Base-by-base conservation (phyloP, 2,329 filamentous ascomycete species). In the Didymella exigua region DNA sequence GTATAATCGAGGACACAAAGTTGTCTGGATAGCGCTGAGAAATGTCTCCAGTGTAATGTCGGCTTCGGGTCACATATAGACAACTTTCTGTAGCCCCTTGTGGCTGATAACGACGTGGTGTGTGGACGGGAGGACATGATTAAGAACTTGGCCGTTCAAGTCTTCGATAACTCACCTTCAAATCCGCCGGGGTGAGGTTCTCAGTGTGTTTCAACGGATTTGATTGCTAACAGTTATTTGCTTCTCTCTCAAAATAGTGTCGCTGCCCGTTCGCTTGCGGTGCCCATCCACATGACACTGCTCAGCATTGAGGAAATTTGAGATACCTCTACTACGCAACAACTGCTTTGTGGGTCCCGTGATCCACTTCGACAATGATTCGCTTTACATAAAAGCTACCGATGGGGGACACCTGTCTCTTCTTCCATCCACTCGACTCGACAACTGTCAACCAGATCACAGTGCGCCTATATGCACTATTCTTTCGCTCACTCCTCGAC, bases 11-110 rank as follows among this genome's bases (percentile, higher is more conserved):
- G 23, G 61, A 48, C 3, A 58, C 61, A 0, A 62, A 54, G 57
- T 40, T 66, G 62, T n/a, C 57, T 60, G 33, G 55, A 54, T 30
- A 62, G 64, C 13, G 59, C 54, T 5, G 50, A 59, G 9, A 64
- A 62, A 26, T 66, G 59, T 23, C 43, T 66, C 2, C 58, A 61
- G 23, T 66, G 61, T 41, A 61, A 64, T 26, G 61, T 61, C 16
- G 62, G 62, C 4, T 63, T 65, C 31, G 64, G 66, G 1, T 62
- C 60, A 0, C 56, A 66, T 70, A n/a, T 65, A 68, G 34, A 42
- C 57, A 5, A 66, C 66, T 14, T 65, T 70, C 0, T 68, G n/a
- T n/a, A n/a, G n/a, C n/a, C n/a, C n/a, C n/a, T n/a, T n/a, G n/a
- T n/a, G n/a, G n/a, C n/a, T n/a, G n/a, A 68, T 18, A 61, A 58